Evolutionary conservation across 2,329 filamentous ascomycete species (phyloP).

Genomic region (Pseudopyricularia javanii): DNA sequence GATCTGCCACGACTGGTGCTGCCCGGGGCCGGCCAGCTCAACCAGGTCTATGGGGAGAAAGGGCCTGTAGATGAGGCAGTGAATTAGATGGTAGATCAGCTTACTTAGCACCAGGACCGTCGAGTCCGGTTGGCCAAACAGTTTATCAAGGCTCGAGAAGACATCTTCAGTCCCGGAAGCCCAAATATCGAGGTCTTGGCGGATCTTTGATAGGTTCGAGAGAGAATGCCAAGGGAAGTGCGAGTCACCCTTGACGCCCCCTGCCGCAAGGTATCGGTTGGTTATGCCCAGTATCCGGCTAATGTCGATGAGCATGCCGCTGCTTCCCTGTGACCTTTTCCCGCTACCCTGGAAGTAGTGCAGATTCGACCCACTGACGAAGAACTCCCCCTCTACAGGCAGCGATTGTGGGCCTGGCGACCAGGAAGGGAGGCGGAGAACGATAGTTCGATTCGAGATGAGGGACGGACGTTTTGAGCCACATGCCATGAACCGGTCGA

Average conservation of each 20-base stretch:
- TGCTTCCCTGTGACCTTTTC: slow-evolving; percentile 62
- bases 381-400: slow-evolving; percentile 65
- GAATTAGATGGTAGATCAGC: slow-evolving; percentile 74
- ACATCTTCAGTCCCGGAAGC: slow-evolving; percentile 68
- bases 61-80: slow-evolving; percentile 76
- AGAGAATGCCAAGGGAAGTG: slow-evolving; percentile 86
- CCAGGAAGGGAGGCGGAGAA: slow-evolving; percentile 67
- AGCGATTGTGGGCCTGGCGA: slow-evolving; percentile 47
- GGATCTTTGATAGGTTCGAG: slow-evolving; percentile 75
- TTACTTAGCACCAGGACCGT: slow-evolving; percentile 73
- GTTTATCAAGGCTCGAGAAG: slow-evolving; percentile 60
- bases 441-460: slow-evolving; percentile 63
- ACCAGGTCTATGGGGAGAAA: slow-evolving; percentile 77
- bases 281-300: slow-evolving; percentile 71
- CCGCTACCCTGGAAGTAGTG: slow-evolving; percentile 58
- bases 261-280: slow-evolving; percentile 72
- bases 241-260: slow-evolving; percentile 78
- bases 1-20: slow-evolving; percentile 88
- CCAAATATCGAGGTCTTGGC: slow-evolving; percentile 77
- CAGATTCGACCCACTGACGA: slow-evolving; percentile 66
- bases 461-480: slow-evolving; percentile 75
- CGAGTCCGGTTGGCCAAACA: slow-evolving; percentile 69
- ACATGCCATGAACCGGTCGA: slow-evolving; percentile 72
- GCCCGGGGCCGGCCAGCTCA: slow-evolving; percentile 66
- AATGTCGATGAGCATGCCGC: slow-evolving; percentile 74